Percentiles rank a stretch among this genome's conserved stretches.
These are phyloP conservation scores for Suillus plorans DNA, from an alignment of 768 basidiomycete species.

Conservation along the genomic window DNA sequence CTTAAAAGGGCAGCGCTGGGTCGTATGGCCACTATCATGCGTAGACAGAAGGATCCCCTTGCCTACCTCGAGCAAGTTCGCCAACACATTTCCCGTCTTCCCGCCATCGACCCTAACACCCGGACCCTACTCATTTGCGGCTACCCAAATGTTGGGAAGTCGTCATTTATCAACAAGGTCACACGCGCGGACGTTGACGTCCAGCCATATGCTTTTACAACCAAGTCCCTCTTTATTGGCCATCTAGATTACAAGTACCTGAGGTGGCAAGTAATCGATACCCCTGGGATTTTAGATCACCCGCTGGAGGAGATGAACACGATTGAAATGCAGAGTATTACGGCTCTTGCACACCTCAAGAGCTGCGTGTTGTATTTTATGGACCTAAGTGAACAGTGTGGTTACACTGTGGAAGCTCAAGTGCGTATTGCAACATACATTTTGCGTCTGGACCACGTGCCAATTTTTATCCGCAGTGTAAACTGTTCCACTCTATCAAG, in stretches of 20 bases:
- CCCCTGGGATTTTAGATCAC: conserved; percentile 96
- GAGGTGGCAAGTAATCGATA: conserved; percentile 99
- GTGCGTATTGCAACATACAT: conserved; percentile 40
- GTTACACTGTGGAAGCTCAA: conserved; percentile 95
- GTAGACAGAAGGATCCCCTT: conserved; percentile 95
- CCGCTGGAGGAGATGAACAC: conserved; percentile 99
- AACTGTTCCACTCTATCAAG: conserved; percentile 99
- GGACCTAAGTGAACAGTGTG: conserved; percentile 98
- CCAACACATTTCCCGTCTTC: conserved; percentile 98
- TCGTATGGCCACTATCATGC: conserved; percentile 99
- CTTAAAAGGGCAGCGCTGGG: conserved; percentile 96
- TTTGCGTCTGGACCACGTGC: background rate
- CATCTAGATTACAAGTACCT: conserved; percentile 99
- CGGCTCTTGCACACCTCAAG: conserved; percentile 94
- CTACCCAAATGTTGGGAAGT: conserved; percentile 99
- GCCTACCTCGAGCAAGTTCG: conserved; percentile 99
- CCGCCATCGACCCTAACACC: conserved; percentile 97
- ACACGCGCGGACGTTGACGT: conserved; percentile 99
- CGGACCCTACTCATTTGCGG: conserved; percentile 97
- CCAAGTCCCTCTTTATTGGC: conserved; percentile 97
- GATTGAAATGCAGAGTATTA: conserved; percentile 99
- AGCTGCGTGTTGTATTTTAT: conserved; percentile 96
- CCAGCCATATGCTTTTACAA: conserved; percentile 99
- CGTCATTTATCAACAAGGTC: conserved; percentile 99
- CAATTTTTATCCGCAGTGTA: conserved; percentile 58